Evolutionary conservation across 139 green algal genomes (phyloP).

Genomic region (Micractinium conductrix): DNA sequence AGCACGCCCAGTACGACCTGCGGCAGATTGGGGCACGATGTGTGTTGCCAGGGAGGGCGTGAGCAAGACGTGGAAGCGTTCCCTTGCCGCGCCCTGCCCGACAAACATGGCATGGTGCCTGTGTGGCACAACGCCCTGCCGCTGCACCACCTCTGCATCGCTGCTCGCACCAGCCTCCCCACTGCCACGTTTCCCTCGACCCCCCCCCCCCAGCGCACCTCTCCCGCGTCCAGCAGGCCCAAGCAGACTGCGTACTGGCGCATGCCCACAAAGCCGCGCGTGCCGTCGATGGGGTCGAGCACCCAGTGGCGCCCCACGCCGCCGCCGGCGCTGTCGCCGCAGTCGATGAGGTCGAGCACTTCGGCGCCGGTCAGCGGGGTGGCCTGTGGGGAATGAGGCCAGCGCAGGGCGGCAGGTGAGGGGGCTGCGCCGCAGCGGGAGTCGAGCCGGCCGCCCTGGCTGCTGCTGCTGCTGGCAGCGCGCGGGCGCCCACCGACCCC

Average conservation of each 20-base stretch:
- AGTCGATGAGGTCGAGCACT: slow-evolving; percentile 78
- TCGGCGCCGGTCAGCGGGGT: slow-evolving; percentile 26
- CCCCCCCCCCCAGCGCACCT: no score
- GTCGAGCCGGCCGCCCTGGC: no score
- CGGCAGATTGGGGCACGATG: not conserved
- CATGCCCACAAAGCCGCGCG: slow-evolving; percentile 92
- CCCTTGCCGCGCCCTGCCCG: not conserved
- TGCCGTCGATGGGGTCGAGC: slow-evolving; percentile 96
- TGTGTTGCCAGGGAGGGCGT: not conserved
- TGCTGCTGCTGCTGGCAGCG: no score
- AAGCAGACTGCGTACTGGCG: slow-evolving; percentile 96
- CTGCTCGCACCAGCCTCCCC: no score
- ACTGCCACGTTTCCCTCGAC: no score
- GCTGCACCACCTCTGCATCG: no score
- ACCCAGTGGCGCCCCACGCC: slow-evolving; percentile 86
- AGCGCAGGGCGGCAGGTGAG: no score
- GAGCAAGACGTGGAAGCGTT: not conserved
- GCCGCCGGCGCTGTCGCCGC: slow-evolving; percentile 75
- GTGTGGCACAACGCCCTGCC: no score
- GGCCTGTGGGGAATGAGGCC: no score
- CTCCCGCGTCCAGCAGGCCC: slow-evolving; percentile 82
- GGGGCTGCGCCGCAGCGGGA: no score
- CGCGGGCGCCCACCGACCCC: no score
- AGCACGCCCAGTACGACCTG: slow-evolving; percentile 89
- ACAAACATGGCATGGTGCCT: no score